Base-by-base conservation (phyloP, 768 basidiomycete species). In the Epithele typhae region DNA sequence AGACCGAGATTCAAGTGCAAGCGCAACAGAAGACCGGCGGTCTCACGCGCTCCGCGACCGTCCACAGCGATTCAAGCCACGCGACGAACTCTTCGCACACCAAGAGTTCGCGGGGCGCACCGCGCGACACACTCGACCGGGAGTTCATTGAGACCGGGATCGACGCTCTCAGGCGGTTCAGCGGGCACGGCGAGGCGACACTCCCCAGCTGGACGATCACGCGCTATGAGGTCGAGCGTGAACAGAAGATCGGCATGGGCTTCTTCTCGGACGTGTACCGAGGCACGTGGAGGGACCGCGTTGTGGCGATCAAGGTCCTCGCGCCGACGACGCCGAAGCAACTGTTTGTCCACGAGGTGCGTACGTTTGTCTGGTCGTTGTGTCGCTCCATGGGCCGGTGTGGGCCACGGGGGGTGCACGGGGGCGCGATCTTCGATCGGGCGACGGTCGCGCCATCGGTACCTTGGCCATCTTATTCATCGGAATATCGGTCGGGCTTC, bases 191-290 rank as follows among this genome's bases (percentile, higher is more conserved):
- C 32, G 52, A 59, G 45, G 43, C 59, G 25, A 45, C 53, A 22
- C 58, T 87, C 24, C 87, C 87, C 0, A 75, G 71, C 51, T 90
- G 87, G 87, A 87, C 87, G 3, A 88, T 89, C 55, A 89, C 87
- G 39, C 79, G 79, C 42, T 87, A 85, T 56, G 91, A 93, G 65
- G 77, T 92, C 25, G 82, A 84, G 46, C 76, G 79, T 3, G 82
- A 82, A 30, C 67, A 71, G 46, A 77, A 79, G 60, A 81, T 92
- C 48, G 84, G 87, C 4, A 57, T 79, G 17, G 88, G 89, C 0
- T 82, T 78, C 64, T 87, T 89, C 67, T 84, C 84, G 11, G 78
- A 84, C 45, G 87, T 92, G 6, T 90, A 84, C 64, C 71, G 73
- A n/a, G 90, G 88, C 0, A 74, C 65, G 10, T 93, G 90, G 88